Percentiles rank a stretch among this genome's conserved stretches.
These are phyloP conservation scores for Colletotrichum sp. DNA, from an alignment of 2,329 filamentous ascomycete genomes.

Conservation along the genomic window DNA sequence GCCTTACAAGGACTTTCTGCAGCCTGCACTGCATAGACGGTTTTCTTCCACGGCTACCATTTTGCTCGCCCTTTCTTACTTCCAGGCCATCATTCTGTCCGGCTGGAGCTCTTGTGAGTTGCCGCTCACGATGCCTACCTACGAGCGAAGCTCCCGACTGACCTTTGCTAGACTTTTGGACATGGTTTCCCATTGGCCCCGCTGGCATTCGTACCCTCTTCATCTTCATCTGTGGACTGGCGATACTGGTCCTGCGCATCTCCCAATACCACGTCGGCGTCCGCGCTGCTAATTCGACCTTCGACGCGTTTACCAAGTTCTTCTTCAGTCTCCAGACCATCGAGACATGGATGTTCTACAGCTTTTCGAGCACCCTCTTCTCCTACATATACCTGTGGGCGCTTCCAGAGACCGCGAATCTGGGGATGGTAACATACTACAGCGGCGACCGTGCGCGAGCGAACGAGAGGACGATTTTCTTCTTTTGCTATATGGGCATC, in stretches of 20 bases:
- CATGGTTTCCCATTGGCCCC: slow-evolving; percentile 82
- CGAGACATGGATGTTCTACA: slow-evolving; percentile 78
- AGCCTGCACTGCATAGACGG: slow-evolving; percentile 83
- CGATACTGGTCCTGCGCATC: slow-evolving; percentile 85
- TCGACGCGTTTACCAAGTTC: slow-evolving; percentile 66
- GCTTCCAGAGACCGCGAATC: slow-evolving; percentile 59
- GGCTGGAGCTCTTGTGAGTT: slow-evolving; percentile 72
- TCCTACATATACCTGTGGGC: slow-evolving; percentile 83
- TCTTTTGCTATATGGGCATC: slow-evolving; percentile 72
- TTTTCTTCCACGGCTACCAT: slow-evolving; percentile 80
- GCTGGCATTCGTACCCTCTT: slow-evolving; percentile 76
- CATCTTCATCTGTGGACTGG: slow-evolving; percentile 77
- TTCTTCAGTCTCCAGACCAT: slow-evolving; percentile 65
- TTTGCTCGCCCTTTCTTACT: slow-evolving; percentile 74
- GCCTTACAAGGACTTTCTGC: slow-evolving; percentile 87
- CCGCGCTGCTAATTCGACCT: slow-evolving; percentile 72
- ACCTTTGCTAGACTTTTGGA: slow-evolving; percentile 71
- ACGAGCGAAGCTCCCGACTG: slow-evolving; percentile 1
- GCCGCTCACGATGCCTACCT: not conserved
- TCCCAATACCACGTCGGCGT: slow-evolving; percentile 79
- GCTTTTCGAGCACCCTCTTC: slow-evolving; percentile 79
- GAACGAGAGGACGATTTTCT: slow-evolving; percentile 86
- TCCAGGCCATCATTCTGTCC: slow-evolving; percentile 73
- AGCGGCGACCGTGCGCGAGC: slow-evolving; percentile 75
- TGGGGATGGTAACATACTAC: slow-evolving; percentile 76